Percentiles rank a stretch among this genome's conserved stretches.
Conservation (phyloP, 805 yeast genomes). For the Metschnikowia hibisci region DNA sequence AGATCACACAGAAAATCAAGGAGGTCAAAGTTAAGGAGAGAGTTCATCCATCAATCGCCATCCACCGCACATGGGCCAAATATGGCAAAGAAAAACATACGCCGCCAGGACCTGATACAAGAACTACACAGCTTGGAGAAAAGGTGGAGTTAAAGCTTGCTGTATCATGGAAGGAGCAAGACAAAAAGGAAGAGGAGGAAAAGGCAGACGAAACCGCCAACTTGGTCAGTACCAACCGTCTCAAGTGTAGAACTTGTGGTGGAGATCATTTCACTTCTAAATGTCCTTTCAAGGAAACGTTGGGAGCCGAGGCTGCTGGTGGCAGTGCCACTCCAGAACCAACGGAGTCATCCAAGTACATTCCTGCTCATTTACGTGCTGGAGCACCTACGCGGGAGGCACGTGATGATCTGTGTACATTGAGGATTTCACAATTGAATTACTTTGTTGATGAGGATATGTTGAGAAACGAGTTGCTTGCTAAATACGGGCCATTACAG, state of each 20-base stretch:
- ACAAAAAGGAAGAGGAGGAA: slow-evolving; percentile 64
- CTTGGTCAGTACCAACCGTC: slow-evolving; percentile 38
- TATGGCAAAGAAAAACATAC: slow-evolving; percentile 75
- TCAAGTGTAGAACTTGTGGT: slow-evolving; percentile 85
- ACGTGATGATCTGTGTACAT: slow-evolving; percentile 82
- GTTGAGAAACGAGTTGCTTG: slow-evolving; percentile 67
- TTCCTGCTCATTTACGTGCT: slow-evolving; percentile 44
- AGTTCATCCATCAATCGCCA: slow-evolving; percentile 84
- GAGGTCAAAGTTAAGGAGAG: slow-evolving; percentile 73
- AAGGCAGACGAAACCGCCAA: slow-evolving; percentile 43
- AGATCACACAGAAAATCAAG: slow-evolving; percentile 80
- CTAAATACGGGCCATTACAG: slow-evolving; percentile 59
- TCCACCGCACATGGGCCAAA: slow-evolving; percentile 81
- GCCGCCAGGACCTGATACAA: slow-evolving; percentile 81
- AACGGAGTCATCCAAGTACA: slow-evolving; percentile 31
- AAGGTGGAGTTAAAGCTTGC: slow-evolving; percentile 72
- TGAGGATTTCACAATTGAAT: slow-evolving; percentile 89
- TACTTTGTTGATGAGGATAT: slow-evolving; percentile 78
- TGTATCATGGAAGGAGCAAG: slow-evolving; percentile 72
- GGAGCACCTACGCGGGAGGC: slow-evolving; percentile 44
- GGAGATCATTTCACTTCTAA: slow-evolving; percentile 90
- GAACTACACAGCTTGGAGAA: slow-evolving; percentile 87
- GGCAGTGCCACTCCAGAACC: slow-evolving; percentile 28
- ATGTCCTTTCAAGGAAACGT: slow-evolving; percentile 93
- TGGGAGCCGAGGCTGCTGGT: slow-evolving; percentile 53